Evolutionary conservation across 441 rosid species (phyloP), one percentile per base, ranked within the genome.

Genomic region (Cnidoscolus chayamansa): DNA sequence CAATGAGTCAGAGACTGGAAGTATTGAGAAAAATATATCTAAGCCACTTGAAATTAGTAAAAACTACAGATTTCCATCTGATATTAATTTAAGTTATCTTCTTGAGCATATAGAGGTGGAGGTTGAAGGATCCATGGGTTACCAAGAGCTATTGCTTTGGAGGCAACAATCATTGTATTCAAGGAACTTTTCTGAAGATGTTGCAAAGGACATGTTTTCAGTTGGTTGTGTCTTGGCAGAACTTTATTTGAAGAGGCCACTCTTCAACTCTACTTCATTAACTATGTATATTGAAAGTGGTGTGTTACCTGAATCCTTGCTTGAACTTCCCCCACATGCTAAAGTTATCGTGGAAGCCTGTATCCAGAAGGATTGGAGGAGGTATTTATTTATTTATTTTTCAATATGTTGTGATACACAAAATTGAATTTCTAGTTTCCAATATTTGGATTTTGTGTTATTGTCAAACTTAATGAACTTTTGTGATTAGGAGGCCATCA

Each of bases 191-290:
- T 84, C 87, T 30, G 72, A 82, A 78, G 86, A 78, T 70, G 71
- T 77, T 79, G 89, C 90, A 17, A 78, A 74, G 71, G 98, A 94
- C 75, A 84, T 94, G 73, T 94, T 94, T 83, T 88, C 97, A 72
- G 43, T 92, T 58, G 98, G 97, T 72, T 90, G 95, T 83, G 76
- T 94, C 77, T 71, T 89, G 73, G 97, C 97, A 48, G 98, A 94
- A 80, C 94, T 92, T 69, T 85, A 84, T 86, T 81, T 92, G 77
- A 80, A 70, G 81, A 86, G 79, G 78, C 97, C 98, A 60, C 89
- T 92, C 72, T 92, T 94, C 81, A 84, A 87, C 84, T 77, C 95
- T 19, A 78, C 76, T 50, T 91, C 97, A 68, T 81, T 94, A 69
- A 83, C 84, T 51, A 37, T 78, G 63, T 90, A 86, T 80, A 54